phyloP scores from a whole-genome alignment of 2,329 filamentous ascomycete species.

The Exophiala phaeomuriformis region DNA sequence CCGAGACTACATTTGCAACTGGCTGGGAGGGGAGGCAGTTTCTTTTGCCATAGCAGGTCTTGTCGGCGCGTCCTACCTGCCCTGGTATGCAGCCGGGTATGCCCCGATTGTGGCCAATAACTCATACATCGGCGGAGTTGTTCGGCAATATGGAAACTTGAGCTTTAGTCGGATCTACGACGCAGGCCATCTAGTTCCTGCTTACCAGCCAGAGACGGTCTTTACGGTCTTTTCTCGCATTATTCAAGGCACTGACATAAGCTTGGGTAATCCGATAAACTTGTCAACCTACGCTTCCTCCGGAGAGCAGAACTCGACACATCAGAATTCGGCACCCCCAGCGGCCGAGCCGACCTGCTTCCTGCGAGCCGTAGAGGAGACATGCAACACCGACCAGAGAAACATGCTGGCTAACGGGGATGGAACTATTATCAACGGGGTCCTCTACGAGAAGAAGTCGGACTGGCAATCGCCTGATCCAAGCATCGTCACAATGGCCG shows the following conservation, averaged over 20 bases:
- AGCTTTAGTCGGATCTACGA: slow-evolving; percentile 47
- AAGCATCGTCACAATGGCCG: slow-evolving; percentile 24
- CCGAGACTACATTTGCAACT: slow-evolving; percentile 31
- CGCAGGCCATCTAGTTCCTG: slow-evolving; percentile 47
- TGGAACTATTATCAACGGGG: slow-evolving; percentile 55
- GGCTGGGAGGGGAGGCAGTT: slow-evolving; percentile 44
- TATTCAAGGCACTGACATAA: slow-evolving; percentile 44
- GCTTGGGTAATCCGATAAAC: slow-evolving; percentile 45
- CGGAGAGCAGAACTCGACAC: slow-evolving; percentile 52
- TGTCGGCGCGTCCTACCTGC: slow-evolving; percentile 20
- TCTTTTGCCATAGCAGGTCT: slow-evolving; percentile 39
- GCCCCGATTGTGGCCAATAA: slow-evolving; percentile 43
- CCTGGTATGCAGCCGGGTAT: slow-evolving; percentile 39
- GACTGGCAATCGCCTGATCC: slow-evolving; percentile 34
- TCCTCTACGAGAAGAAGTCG: slow-evolving; percentile 42
- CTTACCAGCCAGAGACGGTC: slow-evolving; percentile 47
- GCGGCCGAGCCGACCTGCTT: slow-evolving; percentile 53
- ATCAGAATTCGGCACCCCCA: slow-evolving; percentile 47
- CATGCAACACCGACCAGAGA: slow-evolving; percentile 49
- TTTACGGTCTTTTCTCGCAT: slow-evolving; percentile 49
- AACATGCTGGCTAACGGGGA: slow-evolving; percentile 43
- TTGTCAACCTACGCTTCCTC: slow-evolving; percentile 49
- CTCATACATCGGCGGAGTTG: slow-evolving; percentile 44
- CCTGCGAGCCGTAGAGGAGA: slow-evolving; percentile 45
- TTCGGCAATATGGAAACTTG: slow-evolving; percentile 34